Base-by-base conservation (phyloP, 225 moss, liverwort and hornwort genomes). In the Bryum argenteum region DNA sequence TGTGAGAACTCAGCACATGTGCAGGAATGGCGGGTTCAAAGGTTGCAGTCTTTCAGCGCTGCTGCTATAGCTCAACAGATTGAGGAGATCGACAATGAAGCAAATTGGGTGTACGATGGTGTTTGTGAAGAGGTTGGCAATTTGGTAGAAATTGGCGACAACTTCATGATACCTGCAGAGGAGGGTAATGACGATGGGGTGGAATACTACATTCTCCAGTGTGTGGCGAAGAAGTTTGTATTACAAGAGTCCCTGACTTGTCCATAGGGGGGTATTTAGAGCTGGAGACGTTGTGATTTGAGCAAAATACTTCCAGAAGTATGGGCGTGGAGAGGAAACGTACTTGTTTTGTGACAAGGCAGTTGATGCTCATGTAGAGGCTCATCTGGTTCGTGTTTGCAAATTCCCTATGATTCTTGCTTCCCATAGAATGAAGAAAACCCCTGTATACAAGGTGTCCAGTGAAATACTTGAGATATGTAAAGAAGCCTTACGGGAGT, bases 1-100 rank as follows among this genome's bases (percentile, higher is more conserved):
- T 62, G 61, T 62, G 61, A 63, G 4, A 63, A 40, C 3, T 43
- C 22, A 11, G 19, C 42, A n/a, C 63, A 44, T 63, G 39, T 44
- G 39, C 15, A 63, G 10, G 20, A 38, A 7, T 63, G 42, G 18
- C 3, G 22, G n/a, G 12, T 63, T 13, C 42, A 21, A 20, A 63
- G 43, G 41, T 11, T 63, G 5, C 2, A 7, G 1, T 17, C 61
- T 17, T 43, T 8, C 2, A 43, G 10, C 12, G 24, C 6, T 56
- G 3, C 22, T 11, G 19, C 22, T 16, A 1, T 23, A 15, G 16
- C 28, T 7, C 2, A 58, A 15, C 28, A 58, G 16, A 8, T 58
- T 1, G 16, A 58, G 28, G 16, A 58, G 16, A 33, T 58, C 14
- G 58, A 58, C 9, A 7, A 58, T 6, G 17, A 28, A 14, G 33